Evolutionary conservation across 179 eudicot genomes (phyloP), one percentile per base, ranked within the genome.

Genomic region (Spinacia oleracea): DNA sequence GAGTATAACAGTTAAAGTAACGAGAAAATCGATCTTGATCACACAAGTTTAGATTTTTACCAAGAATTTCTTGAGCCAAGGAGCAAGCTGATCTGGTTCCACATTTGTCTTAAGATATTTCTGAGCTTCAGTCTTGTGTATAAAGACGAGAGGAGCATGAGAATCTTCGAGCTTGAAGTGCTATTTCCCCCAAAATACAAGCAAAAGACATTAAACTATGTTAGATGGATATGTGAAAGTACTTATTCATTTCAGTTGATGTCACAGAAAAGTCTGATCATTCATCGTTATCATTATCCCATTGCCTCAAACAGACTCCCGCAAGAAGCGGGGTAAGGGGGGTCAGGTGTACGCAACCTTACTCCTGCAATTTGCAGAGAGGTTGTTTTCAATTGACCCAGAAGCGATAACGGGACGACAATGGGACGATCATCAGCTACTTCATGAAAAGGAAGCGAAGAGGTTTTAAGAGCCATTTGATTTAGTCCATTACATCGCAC

Each of bases 21-120:
- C 0, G 25, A 69, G 60, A 60, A 23, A 68, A 51, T 56, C 20
- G 55, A 51, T 56, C 20, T 75, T 51, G 38, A 70, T 18, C 56
- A 14, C 32, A 21, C 69, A 72, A 31, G 10, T n/a, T n/a, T 35
- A 32, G 14, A 20, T 15, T 7, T 7, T 48, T 74, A 92, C 97
- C 94, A 87, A 64, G 82, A 80, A 89, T 34, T 87, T 85, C 86
- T 89, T 90, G 84, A 93, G 81, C 94, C 93, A 91, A 48, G 85
- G 79, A 18, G 84, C 90, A 75, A 92, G 43, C 65, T 89, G 85
- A 53, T 90, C 91, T 5, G 89, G 83, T 78, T 88, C 86, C 72
- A 90, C 38, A 76, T 89, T 84, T 29, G 89, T 59, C 73, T 89
- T 88, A 1, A 90, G 83, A 84, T 85, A 93, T 59, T 93, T 91